phyloP scores from a whole-genome alignment of 202 grass and related monocot genomes.

The Cymbopogon flexuosus region DNA sequence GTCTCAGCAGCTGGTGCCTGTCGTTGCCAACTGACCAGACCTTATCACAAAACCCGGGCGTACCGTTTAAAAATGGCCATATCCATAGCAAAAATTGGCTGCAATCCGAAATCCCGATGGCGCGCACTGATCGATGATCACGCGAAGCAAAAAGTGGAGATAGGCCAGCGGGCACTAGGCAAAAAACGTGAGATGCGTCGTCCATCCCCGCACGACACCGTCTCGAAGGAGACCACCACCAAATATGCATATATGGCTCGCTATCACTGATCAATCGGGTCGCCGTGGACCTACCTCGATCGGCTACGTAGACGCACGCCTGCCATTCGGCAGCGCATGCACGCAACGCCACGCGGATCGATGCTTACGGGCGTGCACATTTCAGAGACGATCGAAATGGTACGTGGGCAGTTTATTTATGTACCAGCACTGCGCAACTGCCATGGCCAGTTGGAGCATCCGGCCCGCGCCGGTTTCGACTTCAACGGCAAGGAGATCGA shows the following conservation, averaged over 20 bases:
- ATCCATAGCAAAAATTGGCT: not conserved
- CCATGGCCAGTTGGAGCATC: not conserved
- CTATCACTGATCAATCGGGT: too few relatives aligned
- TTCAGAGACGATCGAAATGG: not conserved
- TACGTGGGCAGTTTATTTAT: not conserved
- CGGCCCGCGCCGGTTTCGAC: not conserved
- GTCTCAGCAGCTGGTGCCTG: not conserved
- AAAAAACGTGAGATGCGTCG: not conserved
- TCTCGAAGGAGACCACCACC: not conserved
- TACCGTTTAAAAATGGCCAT: not conserved
- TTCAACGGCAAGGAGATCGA: not conserved
- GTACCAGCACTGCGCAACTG: not conserved
- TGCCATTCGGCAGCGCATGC: not conserved
- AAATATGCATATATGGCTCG: not conserved
- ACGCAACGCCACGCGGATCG: not conserved
- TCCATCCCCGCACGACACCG: not conserved
- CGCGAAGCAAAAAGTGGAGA: not conserved
- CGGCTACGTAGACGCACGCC: not conserved
- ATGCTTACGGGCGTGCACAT: not conserved
- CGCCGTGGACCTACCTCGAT: too few relatives aligned
- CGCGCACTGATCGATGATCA: not conserved
- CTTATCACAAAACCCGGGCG: not conserved
- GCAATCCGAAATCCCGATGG: not conserved
- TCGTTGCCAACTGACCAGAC: not conserved
- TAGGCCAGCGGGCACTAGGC: not conserved